Percentiles rank a stretch among this genome's conserved stretches.
phyloP scores from a whole-genome alignment of 495 filamentous ascomycete species.

The Podospora comata region DNA sequence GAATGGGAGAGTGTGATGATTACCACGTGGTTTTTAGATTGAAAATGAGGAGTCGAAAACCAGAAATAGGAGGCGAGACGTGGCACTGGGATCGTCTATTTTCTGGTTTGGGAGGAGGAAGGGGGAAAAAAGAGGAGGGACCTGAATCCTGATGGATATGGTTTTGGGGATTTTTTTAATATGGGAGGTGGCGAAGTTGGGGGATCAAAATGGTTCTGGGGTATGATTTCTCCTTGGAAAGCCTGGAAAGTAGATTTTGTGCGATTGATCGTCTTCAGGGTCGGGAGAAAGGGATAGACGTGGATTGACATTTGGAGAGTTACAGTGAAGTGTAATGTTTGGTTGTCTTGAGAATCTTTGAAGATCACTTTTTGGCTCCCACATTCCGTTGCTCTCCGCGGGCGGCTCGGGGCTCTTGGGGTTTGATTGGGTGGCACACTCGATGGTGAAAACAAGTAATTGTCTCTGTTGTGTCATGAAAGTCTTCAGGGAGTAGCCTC shows the following conservation, averaged over 20 bases:
- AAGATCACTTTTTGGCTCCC: background rate
- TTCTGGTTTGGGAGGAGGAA: background rate
- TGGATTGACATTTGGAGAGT: background rate
- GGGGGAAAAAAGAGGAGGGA: background rate
- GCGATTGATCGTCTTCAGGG: background rate
- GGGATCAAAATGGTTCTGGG: background rate
- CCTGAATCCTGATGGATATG: background rate
- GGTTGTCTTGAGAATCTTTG: background rate
- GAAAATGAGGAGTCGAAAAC: background rate
- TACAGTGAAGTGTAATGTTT: background rate
- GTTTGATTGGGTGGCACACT: background rate
- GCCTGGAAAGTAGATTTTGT: background rate
- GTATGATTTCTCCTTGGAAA: background rate
- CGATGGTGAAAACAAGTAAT: too few relatives aligned
- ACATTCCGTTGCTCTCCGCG: background rate
- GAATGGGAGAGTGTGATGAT: background rate
- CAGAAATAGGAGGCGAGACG: background rate
- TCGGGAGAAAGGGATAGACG: background rate
- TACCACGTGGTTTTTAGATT: background rate
- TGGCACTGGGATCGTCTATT: background rate
- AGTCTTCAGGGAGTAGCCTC: background rate
- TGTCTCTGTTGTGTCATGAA: background rate
- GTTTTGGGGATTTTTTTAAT: background rate
- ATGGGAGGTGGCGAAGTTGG: background rate
- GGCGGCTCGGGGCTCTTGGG: background rate